Base-by-base conservation (phyloP, 768 basidiomycete species). In the Cystofilobasidium ferigula region DNA sequence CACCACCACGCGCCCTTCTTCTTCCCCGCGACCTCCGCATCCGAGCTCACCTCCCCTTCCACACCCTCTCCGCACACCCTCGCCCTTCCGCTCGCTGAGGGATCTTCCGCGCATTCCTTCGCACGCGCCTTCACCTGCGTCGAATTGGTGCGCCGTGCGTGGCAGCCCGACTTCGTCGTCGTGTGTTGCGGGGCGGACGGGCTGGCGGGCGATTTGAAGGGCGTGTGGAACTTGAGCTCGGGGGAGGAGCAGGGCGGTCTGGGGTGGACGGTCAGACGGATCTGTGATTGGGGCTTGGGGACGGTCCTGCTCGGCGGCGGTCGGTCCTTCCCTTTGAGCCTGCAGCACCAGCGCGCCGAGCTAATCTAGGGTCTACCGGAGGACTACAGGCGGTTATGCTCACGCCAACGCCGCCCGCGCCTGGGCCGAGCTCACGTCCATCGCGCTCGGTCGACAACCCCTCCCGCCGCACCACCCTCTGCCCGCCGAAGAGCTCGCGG, bases 151-250 rank as follows among this genome's bases (percentile, higher is more conserved):
- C 81, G 76, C 66, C 76, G 79, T 16, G 79, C 81, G 0, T 92
- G 86, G 73, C 72, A 77, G 4, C 92, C 92, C 0, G 87, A 93
- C 70, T 88, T 82, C 71, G 74, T 89, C 18, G 81, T 94, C 0
- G 72, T 95, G 0, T 91, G 95, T 72, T 89, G 90, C 64, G 93
- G 93, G 1, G 83, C 84, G 1, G 93, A 97, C 70, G 89, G 85
- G 0, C 80, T 98, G 3, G 85, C 89, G 0, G 65, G 60, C 13
- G 61, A 61, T 53, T 89, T 86, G 1, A 85, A 85, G 75, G 80
- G 81, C 5, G 81, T 82, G 3, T 85, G 86, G 80, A 85, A 89
- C 73, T 85, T 85, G 84, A 79, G 32, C 82, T 79, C 12, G 76
- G 75, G 77, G 0, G 79, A 80, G 47, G 76, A 73, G 3, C 74